Evolutionary conservation across 768 basidiomycete genomes (phyloP), one percentile per base, ranked within the genome.

Genomic region (Exsudoporus frostii): DNA sequence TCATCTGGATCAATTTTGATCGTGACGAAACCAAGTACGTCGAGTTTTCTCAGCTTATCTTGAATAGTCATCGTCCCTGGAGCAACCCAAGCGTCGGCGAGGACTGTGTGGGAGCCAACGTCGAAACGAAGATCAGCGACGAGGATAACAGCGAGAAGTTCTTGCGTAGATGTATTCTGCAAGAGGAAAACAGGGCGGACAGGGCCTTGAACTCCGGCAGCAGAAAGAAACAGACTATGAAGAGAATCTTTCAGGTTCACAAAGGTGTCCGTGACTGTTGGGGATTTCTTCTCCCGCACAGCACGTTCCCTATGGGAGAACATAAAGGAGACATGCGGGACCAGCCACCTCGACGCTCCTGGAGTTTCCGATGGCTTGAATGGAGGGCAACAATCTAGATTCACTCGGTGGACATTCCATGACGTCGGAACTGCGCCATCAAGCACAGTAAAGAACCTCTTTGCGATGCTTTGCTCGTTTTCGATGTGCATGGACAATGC

Each of bases 11-110:
- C 59, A 0, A 63, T 32, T 41, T 53, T 56, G 34, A 67, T 56
- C 17, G 30, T 20, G 15, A 59, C 50, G 46, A 60, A 43, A n/a
- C 20, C 46, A 5, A 6, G 5, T 10, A 72, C 59, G 2, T 62
- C 42, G 22, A 50, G 51, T 1, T n/a, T 14, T 7, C 4, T 6
- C 14, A 61, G 34, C 19, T 44, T 48, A 1, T 56, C 36, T 36
- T 38, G 51, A 27, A 61, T 29, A 3, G 37, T 41, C 32, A 4
- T 42, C 41, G 47, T 69, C 24, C 76, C 64, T 1, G 79, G 76
- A 4, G 79, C 64, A 7, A 79, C 70, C 60, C 71, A 82, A 4
- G 73, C 75, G 53, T 84, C 79, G 19, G 71, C 73, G n/a, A 84
- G 63, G 3, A 84, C 45, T 1, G 82, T 81, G 56, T 80, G 76